phyloP scores from a whole-genome alignment of 371 early-diverging fungal species.

The Haplosporangium sp. region DNA sequence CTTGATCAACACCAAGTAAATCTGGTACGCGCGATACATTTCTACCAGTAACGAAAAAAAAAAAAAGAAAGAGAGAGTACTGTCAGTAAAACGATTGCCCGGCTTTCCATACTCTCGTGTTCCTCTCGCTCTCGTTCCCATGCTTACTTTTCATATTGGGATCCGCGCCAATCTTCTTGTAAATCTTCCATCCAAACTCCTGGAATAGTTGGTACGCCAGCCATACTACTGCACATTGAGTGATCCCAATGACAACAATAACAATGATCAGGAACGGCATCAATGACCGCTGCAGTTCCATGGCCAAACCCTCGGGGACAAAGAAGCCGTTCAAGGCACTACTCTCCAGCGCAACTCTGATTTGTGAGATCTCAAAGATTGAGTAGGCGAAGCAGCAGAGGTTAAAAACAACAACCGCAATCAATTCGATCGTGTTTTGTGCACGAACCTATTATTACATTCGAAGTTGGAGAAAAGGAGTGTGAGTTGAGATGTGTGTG shows the following conservation, averaged over 20 bases:
- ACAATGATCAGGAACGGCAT: constrained; percentile 31
- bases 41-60: constrained; percentile 56
- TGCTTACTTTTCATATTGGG: constrained; percentile 81
- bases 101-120: background rate
- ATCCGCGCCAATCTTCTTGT: constrained; percentile 95
- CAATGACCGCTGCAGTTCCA: constrained; percentile 11
- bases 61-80: background rate
- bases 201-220: constrained; percentile 70
- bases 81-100: background rate
- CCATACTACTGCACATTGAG: constrained; percentile 34
- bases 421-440: constrained; percentile 90
- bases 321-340: constrained; percentile 5
- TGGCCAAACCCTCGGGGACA: constrained; percentile 6
- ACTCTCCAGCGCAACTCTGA: constrained; percentile 48
- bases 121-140: background rate
- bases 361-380: constrained; percentile 65
- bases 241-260: constrained; percentile 40
- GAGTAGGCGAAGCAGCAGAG: constrained; percentile 81
- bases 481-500: background rate
- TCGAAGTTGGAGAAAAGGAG: constrained; percentile 64
- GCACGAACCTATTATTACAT: constrained; percentile 67
- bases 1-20: constrained; percentile 89
- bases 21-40: constrained; percentile 89
- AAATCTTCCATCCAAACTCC: constrained; percentile 95
- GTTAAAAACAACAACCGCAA: constrained; percentile 86